phyloP scores from a whole-genome alignment of 306 rosid genomes.

The Malus fusca region DNA sequence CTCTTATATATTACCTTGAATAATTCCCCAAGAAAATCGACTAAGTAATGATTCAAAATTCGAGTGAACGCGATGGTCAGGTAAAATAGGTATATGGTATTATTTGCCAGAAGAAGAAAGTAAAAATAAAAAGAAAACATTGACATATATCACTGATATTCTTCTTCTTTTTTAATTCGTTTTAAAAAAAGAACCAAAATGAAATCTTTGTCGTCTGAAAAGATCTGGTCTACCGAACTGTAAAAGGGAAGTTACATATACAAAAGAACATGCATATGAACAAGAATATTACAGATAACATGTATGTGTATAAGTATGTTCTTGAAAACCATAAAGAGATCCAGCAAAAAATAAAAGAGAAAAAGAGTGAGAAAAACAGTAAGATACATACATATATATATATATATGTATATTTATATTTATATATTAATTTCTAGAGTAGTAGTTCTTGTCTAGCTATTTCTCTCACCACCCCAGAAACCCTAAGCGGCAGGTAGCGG shows the following conservation, averaged over 20 bases:
- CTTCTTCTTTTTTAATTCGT: background rate
- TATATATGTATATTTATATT: no score
- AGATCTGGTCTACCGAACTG: background rate
- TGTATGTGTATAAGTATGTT: no score
- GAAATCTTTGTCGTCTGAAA: background rate
- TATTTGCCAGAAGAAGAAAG: background rate
- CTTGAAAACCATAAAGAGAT: no score
- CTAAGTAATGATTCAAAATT: background rate
- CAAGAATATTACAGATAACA: no score
- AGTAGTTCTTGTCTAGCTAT: no score
- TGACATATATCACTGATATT: background rate
- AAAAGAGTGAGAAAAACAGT: no score
- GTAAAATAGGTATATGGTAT: background rate
- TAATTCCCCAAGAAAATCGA: background rate
- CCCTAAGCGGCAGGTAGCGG: background rate
- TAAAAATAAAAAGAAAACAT: background rate
- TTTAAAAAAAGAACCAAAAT: background rate
- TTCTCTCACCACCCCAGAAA: background rate
- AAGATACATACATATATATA: no score
- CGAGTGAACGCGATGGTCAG: no score
- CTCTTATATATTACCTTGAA: background rate
- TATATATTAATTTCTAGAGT: no score
- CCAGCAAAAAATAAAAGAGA: no score
- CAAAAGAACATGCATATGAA: background rate
- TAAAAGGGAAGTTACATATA: background rate